phyloP scores from a whole-genome alignment of 148 eudicot species.

The Heliamphora exappendiculata region DNA sequence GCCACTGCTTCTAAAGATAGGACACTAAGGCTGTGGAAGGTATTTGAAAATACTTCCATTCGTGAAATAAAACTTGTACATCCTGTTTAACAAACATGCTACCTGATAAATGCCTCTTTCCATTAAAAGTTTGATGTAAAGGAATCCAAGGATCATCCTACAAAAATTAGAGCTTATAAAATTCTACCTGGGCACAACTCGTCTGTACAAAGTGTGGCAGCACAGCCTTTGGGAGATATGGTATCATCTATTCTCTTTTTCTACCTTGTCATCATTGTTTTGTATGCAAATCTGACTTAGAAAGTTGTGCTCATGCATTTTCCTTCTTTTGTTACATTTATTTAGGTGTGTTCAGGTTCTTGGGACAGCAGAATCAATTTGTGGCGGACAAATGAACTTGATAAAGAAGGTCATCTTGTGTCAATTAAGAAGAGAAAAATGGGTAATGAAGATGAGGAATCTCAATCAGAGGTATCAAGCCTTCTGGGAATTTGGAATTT shows the following conservation, averaged over 20 bases:
- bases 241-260: slow-evolving; percentile 23
- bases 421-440: slow-evolving; percentile 81
- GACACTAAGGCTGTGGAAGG: slow-evolving; percentile 86
- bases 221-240: slow-evolving; percentile 72
- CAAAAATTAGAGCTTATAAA: slow-evolving; percentile 52
- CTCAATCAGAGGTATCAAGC: slow-evolving; percentile 57
- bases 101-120: slow-evolving; percentile 2
- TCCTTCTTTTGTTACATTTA: slow-evolving; percentile 11
- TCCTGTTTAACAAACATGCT: not conserved
- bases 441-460: slow-evolving; percentile 37
- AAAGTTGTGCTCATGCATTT: not conserved
- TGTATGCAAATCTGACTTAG: not conserved
- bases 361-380: slow-evolving; percentile 86
- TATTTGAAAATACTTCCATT: slow-evolving; percentile 17
- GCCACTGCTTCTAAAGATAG: slow-evolving; percentile 92
- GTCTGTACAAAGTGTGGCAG: slow-evolving; percentile 68
- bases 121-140: slow-evolving; percentile 46
- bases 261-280: not conserved
- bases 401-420: slow-evolving; percentile 39
- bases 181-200: slow-evolving; percentile 77
- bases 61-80: not conserved
- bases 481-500: not conserved
- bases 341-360: slow-evolving; percentile 85
- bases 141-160: slow-evolving; percentile 30
- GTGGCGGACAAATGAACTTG: slow-evolving; percentile 64